Percentiles rank a stretch among this genome's conserved stretches.
Conservation (phyloP, 169 alveolate species). For the Plasmodium adleri region DNA sequence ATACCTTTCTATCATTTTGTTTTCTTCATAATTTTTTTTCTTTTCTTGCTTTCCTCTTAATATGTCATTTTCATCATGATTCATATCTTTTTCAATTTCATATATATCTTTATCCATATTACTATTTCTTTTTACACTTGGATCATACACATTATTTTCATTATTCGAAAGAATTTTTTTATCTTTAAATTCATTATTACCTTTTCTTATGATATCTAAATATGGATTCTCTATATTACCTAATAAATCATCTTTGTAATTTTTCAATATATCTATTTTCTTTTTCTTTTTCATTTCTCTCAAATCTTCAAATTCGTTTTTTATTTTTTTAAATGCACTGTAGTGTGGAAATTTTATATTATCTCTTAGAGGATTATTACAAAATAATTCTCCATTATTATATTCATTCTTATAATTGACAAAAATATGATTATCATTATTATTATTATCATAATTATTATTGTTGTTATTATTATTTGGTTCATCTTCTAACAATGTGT, state of each 20-base stretch:
- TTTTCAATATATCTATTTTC: background rate
- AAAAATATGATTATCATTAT: background rate
- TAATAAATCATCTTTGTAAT: no score
- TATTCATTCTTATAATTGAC: background rate
- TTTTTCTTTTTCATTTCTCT: background rate
- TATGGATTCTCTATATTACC: background rate
- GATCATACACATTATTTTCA: no score
- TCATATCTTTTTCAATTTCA: background rate
- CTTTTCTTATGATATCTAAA: conserved; percentile 1
- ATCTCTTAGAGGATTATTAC: no score
- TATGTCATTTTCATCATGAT: background rate
- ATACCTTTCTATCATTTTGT: background rate
- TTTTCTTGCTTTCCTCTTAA: background rate
- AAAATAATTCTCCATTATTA: background rate
- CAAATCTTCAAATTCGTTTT: conserved; percentile 9
- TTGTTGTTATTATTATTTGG: background rate
- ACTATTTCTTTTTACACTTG: no score
- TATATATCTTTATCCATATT: background rate
- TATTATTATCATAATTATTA: background rate
- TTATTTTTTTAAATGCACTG: background rate
- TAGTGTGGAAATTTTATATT: background rate
- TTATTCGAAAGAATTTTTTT: no score
- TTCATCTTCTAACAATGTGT: background rate
- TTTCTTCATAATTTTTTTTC: background rate
- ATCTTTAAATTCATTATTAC: background rate